These are phyloP conservation scores for Suhomyces prunicola DNA, from an alignment of 805 yeast species.

Conservation along the genomic window DNA sequence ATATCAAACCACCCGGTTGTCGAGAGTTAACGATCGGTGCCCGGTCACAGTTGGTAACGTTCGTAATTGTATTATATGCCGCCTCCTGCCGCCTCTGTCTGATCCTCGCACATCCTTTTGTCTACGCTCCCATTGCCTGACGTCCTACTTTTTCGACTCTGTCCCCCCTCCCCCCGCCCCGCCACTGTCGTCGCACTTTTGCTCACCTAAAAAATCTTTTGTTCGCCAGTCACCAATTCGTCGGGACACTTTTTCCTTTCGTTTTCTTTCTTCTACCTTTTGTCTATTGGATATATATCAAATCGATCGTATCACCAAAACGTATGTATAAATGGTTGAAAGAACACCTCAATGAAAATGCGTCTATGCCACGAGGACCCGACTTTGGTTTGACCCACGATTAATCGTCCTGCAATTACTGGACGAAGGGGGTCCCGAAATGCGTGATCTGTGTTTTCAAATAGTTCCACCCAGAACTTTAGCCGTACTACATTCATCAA, in stretches of 20 bases:
- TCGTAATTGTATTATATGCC: neutral
- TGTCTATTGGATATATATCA: conserved; percentile 4
- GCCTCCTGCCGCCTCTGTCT: neutral
- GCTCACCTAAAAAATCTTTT: conserved; percentile 3
- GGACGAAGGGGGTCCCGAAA: neutral
- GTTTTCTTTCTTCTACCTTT: conserved; percentile 2
- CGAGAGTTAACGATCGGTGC: neutral
- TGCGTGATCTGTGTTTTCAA: neutral
- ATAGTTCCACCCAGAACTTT: neutral
- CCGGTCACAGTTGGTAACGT: neutral
- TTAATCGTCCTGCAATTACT: neutral
- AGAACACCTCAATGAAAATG: neutral
- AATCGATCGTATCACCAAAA: conserved; percentile 4
- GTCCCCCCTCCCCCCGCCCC: conserved; percentile 1
- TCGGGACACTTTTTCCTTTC: conserved; percentile 5
- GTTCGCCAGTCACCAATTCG: conserved; percentile 3
- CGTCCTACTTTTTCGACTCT: neutral
- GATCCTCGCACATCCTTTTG: neutral
- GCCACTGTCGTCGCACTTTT: conserved; percentile 2
- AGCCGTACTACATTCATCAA: neutral
- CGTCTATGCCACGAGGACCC: neutral
- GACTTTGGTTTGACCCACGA: neutral
- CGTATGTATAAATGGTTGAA: neutral
- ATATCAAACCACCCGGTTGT: neutral
- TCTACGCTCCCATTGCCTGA: neutral